Evolutionary conservation across 306 rosid species (phyloP), one percentile per base, ranked within the genome.

Genomic region (Casuarina glauca): DNA sequence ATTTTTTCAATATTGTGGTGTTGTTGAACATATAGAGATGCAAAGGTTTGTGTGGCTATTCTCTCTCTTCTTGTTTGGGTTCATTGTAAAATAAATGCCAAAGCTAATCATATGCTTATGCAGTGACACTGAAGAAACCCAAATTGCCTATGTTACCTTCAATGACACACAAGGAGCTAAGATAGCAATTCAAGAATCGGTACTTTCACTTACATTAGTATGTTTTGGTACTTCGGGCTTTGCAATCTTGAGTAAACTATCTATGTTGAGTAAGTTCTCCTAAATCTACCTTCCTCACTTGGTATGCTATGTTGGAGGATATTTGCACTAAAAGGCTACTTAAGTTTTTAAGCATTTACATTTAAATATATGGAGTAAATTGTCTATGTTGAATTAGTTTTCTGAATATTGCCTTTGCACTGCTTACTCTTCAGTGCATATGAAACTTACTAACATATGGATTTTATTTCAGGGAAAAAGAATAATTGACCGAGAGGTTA

Each of bases 1-100:
- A 87, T 95, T 95, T 84, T 89, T 93, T 85, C 89, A 93, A 63
- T 95, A 92, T 81, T 95, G 97, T 67, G 99, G 99, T 50, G 97
- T 91, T 54, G 93, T 95, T 53, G 87, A 80, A 45, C 91, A 89
- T 91, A 91, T 95, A 63, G 98, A 95, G 81, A 81, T 95, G 82
- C 78, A 15, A 73, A 87, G 97, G 97, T 92, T 50, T 60, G 89
- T 80, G 72, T 36, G 2, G 32, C 69, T 19, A 39, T 45, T 45
- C 41, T 44, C 0, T 26, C 32, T 26, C 32, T 26, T 26, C 32
- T 26, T 26, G 32, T 26, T 26, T 76, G 41, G 35, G 38, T 61
- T 17, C 32, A 46, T 53, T 67, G 13, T 82, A 9, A 44, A 41
- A 10, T 73, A 11, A 71, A 35, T 71, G 32, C 32, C 4, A 77